Base-by-base conservation (phyloP, 2,329 filamentous ascomycete genomes). In the Aureobasidium vineae region DNA sequence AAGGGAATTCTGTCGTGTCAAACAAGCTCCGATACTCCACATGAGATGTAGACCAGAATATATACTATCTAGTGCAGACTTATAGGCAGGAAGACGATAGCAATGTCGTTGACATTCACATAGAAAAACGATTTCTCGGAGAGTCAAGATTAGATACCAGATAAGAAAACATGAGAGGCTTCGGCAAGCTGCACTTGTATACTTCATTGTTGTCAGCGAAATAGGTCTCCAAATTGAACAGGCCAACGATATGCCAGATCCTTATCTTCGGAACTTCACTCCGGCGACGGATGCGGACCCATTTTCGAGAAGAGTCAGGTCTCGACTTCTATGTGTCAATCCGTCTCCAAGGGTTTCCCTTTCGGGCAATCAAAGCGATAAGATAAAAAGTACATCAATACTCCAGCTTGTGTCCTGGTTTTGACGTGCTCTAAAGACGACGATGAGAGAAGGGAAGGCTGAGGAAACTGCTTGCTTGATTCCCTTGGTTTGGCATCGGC, bases 331-430 rank as follows among this genome's bases (percentile, higher is more conserved):
- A 40, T 56, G 21, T 56, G n/a, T n/a, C 33, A 16, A 41, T 38
- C 23, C 19, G 16, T 64, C 61, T 54, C 38, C 26, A 33, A 11
- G n/a, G 54, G 26, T 54, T 64, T 64, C 61, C 49, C 49, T 26
- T 31, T 53, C 13, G 19, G 38, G 49, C 10, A 38, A 31, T 5
- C 8, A 15, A 8, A 31, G 38, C 26, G 40, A 45, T 21, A 59
- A 45, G 40, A 56, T 56, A n/a, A 23, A 16, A 21, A 23, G 16
- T 7, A n/a, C 26, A 11, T 26, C 52, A 19, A 16, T 23, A 41
- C 15, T 40, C 52, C 6, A 10, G 3, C 33, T 36, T 47, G 21
- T 19, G 4, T 19, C 49, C 16, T 33, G 6, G 16, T 10, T 33
- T 21, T 16, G 3, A 47, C 6, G 16, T 21, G 21, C 45, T 45